A percentile compares a stretch with the other conserved stretches of the same genome.
phyloP scores from a whole-genome alignment of 2,329 filamentous ascomycete genomes.

The Penicillium sp. region DNA sequence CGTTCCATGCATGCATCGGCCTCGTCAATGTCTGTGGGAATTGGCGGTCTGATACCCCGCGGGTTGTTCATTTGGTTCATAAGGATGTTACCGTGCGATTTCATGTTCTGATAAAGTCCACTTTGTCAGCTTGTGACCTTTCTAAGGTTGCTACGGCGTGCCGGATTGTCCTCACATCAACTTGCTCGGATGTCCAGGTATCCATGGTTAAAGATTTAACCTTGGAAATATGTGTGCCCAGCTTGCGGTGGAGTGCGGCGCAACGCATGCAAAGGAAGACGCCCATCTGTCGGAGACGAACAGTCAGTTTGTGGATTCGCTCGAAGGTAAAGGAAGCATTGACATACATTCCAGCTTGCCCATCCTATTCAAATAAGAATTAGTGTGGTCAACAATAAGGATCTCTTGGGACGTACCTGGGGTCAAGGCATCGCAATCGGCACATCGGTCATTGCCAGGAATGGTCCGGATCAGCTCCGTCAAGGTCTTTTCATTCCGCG shows the following conservation, averaged over 20 bases:
- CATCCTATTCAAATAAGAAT: slow-evolving; percentile 60
- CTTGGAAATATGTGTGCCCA: slow-evolving; percentile 97
- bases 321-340: slow-evolving; percentile 2
- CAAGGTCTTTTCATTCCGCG: slow-evolving; percentile 88
- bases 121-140: slow-evolving; percentile 73
- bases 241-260: slow-evolving; percentile 88
- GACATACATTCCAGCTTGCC: slow-evolving; percentile 92
- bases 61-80: slow-evolving; percentile 92
- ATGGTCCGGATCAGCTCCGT: slow-evolving; percentile 84
- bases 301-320: slow-evolving; percentile 14
- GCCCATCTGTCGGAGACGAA: slow-evolving; percentile 62
- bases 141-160: background rate
- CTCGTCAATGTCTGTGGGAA: slow-evolving; percentile 88
- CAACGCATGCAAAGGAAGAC: slow-evolving; percentile 98
- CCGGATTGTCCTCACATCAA: slow-evolving; percentile 66
- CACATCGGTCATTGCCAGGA: slow-evolving; percentile 88
- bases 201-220: slow-evolving; percentile 99
- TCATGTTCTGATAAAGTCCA: slow-evolving; percentile 70
- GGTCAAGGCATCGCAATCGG: slow-evolving; percentile 87
- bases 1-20: slow-evolving; percentile 91
- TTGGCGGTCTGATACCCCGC: slow-evolving; percentile 73
- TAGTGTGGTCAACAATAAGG: slow-evolving; percentile 9
- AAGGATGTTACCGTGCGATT: slow-evolving; percentile 77
- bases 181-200: slow-evolving; percentile 91
- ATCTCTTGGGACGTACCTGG: slow-evolving; percentile 63